A percentile compares a stretch with the other conserved stretches of the same genome.
Evolutionary conservation across 257 asterid genomes (phyloP).

Genomic region (Verbena officinalis): DNA sequence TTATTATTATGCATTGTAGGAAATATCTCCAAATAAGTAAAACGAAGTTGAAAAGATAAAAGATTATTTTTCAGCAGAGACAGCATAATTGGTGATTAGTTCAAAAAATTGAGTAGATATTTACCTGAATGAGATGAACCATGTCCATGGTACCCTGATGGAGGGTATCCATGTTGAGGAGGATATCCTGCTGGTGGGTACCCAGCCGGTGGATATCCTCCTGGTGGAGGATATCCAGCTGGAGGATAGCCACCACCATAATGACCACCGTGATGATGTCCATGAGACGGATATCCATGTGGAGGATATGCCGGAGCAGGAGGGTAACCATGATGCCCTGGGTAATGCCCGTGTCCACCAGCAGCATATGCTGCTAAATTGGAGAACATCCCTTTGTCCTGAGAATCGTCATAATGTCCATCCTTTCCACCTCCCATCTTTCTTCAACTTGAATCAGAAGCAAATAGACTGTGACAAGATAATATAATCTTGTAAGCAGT

Average conservation of each 20-base stretch:
- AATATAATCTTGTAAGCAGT: slow-evolving; percentile 2
- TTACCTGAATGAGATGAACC: slow-evolving; percentile 67
- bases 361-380: slow-evolving; percentile 62
- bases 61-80: not conserved
- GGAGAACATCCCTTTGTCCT: slow-evolving; percentile 77
- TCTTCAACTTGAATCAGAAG: slow-evolving; percentile 25
- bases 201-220: slow-evolving; percentile 60
- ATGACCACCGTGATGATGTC: slow-evolving; percentile 45
- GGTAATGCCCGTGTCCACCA: slow-evolving; percentile 40
- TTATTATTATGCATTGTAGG: not conserved
- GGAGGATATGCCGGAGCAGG: slow-evolving; percentile 52
- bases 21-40: slow-evolving; percentile 1
- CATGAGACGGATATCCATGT: slow-evolving; percentile 36
- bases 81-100: not conserved
- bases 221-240: slow-evolving; percentile 40
- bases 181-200: slow-evolving; percentile 53
- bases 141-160: slow-evolving; percentile 42
- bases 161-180: slow-evolving; percentile 46
- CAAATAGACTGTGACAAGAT: slow-evolving; percentile 16
- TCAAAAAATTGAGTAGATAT: not conserved
- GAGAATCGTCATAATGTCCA: slow-evolving; percentile 30
- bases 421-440: slow-evolving; percentile 50
- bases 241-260: slow-evolving; percentile 47
- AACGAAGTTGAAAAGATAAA: not conserved
- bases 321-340: slow-evolving; percentile 46